phyloP scores from a whole-genome alignment of 2,329 filamentous ascomycete species.

The Aspergillus carbonarius region DNA sequence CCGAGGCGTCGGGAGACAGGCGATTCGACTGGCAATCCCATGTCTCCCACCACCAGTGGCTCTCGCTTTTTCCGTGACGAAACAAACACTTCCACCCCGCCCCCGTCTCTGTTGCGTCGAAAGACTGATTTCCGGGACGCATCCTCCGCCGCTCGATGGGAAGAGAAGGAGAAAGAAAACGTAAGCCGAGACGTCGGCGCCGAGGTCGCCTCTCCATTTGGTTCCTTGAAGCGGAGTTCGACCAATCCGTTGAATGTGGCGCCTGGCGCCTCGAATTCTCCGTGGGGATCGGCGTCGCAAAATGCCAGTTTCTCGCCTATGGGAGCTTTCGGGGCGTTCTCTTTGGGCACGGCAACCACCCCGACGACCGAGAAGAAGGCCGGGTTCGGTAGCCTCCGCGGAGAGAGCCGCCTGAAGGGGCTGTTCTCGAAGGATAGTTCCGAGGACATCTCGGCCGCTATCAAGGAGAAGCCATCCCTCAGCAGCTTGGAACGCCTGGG shows the following conservation, averaged over 20 bases:
- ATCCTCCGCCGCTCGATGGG: conserved; percentile 39
- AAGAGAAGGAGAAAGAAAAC: conserved; percentile 55
- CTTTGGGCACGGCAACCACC: conserved; percentile 56
- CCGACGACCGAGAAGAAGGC: conserved; percentile 68
- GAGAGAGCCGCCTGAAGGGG: conserved; percentile 83
- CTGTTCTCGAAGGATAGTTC: conserved; percentile 74
- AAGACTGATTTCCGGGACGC: conserved; percentile 62
- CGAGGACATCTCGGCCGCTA: conserved; percentile 58
- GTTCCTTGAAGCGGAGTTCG: conserved; percentile 56
- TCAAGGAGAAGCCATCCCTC: conserved; percentile 57
- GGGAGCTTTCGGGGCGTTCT: conserved; percentile 89
- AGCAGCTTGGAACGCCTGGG: conserved; percentile 54
- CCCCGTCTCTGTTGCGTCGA: conserved; percentile 59
- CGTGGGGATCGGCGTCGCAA: conserved; percentile 61
- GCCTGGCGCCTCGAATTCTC: conserved; percentile 50
- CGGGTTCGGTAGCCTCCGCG: conserved; percentile 63
- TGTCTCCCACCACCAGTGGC: conserved; percentile 48
- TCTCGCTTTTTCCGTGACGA: conserved; percentile 51
- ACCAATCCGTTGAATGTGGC: conserved; percentile 55
- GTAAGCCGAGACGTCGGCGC: conserved; percentile 39
- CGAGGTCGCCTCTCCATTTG: conserved; percentile 50
- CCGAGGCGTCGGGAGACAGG: conserved; percentile 84
- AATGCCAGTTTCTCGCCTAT: conserved; percentile 67
- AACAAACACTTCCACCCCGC: conserved; percentile 58
- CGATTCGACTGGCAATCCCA: conserved; percentile 58